Conservation (phyloP, 805 yeast genomes). For the Brettanomyces anomalus region DNA sequence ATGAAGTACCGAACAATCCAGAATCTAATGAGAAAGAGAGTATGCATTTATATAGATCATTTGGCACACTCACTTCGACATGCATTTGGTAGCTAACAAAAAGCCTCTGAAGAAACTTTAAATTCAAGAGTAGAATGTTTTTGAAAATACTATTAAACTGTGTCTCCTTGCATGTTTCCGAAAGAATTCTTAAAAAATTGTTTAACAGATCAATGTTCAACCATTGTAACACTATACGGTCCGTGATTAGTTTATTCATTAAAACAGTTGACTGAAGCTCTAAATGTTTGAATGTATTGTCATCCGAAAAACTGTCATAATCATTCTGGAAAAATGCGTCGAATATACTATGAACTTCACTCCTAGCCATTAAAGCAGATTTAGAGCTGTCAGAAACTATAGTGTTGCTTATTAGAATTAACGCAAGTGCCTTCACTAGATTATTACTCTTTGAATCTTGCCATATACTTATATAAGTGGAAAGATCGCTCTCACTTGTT, state of each 20-base stretch:
- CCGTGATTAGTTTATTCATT: slow-evolving; percentile 9
- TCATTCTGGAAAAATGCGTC: slow-evolving; percentile 1
- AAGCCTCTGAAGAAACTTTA: slow-evolving; percentile 1
- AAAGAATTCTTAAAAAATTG: background rate
- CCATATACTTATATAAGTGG: slow-evolving; percentile 4
- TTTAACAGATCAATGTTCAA: background rate
- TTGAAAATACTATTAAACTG: background rate
- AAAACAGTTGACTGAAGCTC: slow-evolving; percentile 7
- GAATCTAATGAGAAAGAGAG: background rate
- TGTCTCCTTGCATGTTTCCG: background rate
- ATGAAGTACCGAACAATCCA: background rate
- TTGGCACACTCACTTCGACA: background rate
- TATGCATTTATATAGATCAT: background rate
- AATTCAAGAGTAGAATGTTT: background rate
- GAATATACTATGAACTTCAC: background rate
- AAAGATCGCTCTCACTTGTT: slow-evolving; percentile 9
- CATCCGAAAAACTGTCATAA: background rate
- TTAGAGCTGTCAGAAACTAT: slow-evolving; percentile 8
- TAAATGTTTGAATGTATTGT: slow-evolving; percentile 1
- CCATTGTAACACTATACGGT: background rate
- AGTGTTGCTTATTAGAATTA: slow-evolving; percentile 12
- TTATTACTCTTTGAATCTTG: background rate
- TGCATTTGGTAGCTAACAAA: background rate
- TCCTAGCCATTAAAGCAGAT: background rate
- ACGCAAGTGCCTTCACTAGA: slow-evolving; percentile 6